Evolutionary conservation across 2,329 filamentous ascomycete species (phyloP).

Genomic region (Microascus cirrosus): DNA sequence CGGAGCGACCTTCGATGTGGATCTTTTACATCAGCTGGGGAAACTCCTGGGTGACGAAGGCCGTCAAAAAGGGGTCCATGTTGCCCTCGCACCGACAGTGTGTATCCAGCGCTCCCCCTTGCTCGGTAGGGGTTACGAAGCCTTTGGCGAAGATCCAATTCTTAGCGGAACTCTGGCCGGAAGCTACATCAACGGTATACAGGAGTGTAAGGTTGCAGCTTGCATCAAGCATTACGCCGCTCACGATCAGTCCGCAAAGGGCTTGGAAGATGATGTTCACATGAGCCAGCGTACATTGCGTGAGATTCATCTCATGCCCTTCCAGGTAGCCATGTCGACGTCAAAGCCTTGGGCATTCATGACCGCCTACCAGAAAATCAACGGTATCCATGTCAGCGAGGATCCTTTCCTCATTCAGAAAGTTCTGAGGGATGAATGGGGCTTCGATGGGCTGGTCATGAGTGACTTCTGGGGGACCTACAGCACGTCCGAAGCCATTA

Average conservation of each 20-base stretch:
- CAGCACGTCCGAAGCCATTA: constrained; percentile 35
- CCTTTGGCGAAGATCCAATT: constrained; percentile 46
- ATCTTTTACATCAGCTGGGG: constrained; percentile 38
- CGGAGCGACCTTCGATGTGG: constrained; percentile 45
- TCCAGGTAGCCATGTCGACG: constrained; percentile 43
- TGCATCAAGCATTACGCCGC: constrained; percentile 51
- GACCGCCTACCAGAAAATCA: constrained; percentile 49
- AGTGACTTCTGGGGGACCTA: constrained; percentile 51
- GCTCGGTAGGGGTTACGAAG: constrained; percentile 49
- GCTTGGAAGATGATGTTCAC: constrained; percentile 43
- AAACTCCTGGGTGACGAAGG: constrained; percentile 40
- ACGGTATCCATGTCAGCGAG: constrained; percentile 44
- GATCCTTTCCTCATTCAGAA: constrained; percentile 37
- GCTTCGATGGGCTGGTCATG: constrained; percentile 45
- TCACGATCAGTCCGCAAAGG: constrained; percentile 49
- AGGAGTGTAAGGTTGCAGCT: constrained; percentile 42
- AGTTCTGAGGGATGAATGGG: constrained; percentile 45
- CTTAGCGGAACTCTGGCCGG: constrained; percentile 42
- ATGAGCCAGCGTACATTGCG: constrained; percentile 44
- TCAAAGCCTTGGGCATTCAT: constrained; percentile 41
- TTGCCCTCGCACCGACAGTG: constrained; percentile 50
- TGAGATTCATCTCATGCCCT: constrained; percentile 47
- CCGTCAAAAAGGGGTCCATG: constrained; percentile 44
- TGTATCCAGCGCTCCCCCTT: constrained; percentile 52
- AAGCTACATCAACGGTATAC: constrained; percentile 41